Conservation (phyloP, 1,284 basidiomycete genomes). For the Pulchroboletus neoregius region DNA sequence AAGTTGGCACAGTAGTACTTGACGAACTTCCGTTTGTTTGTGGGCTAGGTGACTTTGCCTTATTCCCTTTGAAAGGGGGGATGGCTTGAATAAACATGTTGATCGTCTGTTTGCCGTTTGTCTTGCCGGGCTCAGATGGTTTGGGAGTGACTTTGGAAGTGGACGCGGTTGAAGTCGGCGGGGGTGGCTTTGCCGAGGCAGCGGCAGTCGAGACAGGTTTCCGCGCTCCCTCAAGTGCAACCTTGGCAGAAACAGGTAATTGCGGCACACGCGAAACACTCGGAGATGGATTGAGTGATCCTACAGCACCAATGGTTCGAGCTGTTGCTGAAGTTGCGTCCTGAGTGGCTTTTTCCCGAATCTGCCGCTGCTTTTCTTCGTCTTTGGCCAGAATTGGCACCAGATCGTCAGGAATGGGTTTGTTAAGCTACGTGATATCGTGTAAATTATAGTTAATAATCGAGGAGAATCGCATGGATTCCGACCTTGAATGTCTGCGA, state of each 20-base stretch:
- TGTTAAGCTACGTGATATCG: conserved; percentile 64
- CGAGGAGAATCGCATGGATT: not conserved
- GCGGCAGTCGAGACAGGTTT: conserved; percentile 35
- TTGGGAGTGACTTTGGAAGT: conserved; percentile 34
- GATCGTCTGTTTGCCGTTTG: conserved; percentile 37
- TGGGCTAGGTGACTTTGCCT: conserved; percentile 35
- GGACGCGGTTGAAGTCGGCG: conserved; percentile 27
- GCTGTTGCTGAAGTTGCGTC: conserved; percentile 65
- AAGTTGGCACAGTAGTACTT: conserved; percentile 37
- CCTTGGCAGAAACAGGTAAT: conserved; percentile 24
- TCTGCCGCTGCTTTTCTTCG: conserved; percentile 79
- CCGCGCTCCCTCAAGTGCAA: conserved; percentile 25
- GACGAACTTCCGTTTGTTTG: conserved; percentile 31
- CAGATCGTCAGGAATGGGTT: conserved; percentile 91
- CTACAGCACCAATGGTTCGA: conserved; percentile 56
- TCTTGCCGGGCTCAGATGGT: conserved; percentile 25
- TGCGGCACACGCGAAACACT: conserved; percentile 36
- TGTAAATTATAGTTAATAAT: conserved; percentile 1
- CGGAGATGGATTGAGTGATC: conserved; percentile 35
- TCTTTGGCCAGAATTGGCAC: conserved; percentile 91
- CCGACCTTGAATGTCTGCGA: conserved; percentile 88
- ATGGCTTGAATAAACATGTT: conserved; percentile 84
- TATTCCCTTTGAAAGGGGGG: conserved; percentile 82
- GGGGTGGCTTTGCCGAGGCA: conserved; percentile 35
- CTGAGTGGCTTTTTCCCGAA: conserved; percentile 69